Conservation (phyloP, 208 protist genomes). For the Spongospora subterranea region DNA sequence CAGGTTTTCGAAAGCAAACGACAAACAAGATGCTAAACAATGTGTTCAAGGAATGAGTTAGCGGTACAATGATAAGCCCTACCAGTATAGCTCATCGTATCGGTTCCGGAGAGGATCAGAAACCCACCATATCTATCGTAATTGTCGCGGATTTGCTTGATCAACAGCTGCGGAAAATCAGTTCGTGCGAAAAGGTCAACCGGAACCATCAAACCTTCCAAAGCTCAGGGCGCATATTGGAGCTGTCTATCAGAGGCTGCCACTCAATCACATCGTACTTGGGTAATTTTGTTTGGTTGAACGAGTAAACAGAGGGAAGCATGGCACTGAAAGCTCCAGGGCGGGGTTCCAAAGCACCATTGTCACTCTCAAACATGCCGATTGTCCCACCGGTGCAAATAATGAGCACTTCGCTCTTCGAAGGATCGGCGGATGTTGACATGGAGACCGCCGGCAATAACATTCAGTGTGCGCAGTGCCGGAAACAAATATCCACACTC, state of each 20-base stretch:
- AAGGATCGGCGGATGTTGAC: too few relatives aligned
- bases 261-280: slow-evolving; percentile 58
- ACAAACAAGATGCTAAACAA: slow-evolving; percentile 50
- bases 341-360: slow-evolving; percentile 33
- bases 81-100: slow-evolving; percentile 61
- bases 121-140: slow-evolving; percentile 58
- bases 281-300: slow-evolving; percentile 43
- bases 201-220: not conserved
- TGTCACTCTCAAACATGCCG: slow-evolving; percentile 36
- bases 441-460: too few relatives aligned
- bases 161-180: not conserved
- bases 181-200: not conserved
- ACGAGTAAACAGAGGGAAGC: not conserved
- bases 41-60: too few relatives aligned
- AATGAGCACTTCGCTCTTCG: not conserved
- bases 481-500: too few relatives aligned
- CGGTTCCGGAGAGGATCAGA: slow-evolving; percentile 55
- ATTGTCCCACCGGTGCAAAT: slow-evolving; percentile 47
- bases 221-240: slow-evolving; percentile 43
- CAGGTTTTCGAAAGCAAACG: slow-evolving; percentile 52
- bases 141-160: not conserved
- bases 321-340: not conserved
- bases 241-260: slow-evolving; percentile 37
- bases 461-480: too few relatives aligned
- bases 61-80: not conserved